phyloP scores from a whole-genome alignment of 306 rosid species.

The Dryas octopetala region DNA sequence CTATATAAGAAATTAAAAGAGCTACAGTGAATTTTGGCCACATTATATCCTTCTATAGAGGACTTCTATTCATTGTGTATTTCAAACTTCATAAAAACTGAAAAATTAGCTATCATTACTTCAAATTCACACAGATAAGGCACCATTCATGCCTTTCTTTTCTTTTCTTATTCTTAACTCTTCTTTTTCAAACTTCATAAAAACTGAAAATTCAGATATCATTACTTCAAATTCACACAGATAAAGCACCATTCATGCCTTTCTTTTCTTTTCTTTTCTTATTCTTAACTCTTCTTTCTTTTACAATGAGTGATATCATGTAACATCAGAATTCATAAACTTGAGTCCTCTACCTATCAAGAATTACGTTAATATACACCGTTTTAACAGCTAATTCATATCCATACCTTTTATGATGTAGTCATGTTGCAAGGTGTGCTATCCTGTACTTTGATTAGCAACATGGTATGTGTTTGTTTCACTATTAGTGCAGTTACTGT shows the following conservation, averaged over 20 bases:
- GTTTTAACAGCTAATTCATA: background rate
- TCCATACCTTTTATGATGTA: background rate
- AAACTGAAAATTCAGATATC: background rate
- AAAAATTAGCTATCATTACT: background rate
- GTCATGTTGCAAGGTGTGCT: no score
- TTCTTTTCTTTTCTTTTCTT: background rate
- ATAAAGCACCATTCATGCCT: background rate
- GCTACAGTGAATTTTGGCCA: background rate
- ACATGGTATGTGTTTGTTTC: no score
- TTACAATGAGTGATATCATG: background rate
- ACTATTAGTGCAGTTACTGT: no score
- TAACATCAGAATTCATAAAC: background rate
- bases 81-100: background rate
- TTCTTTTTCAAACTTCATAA: background rate
- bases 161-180: background rate
- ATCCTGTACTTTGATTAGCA: no score
- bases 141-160: background rate
- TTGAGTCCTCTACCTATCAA: background rate
- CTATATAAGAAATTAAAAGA: background rate
- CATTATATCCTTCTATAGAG: background rate
- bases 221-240: background rate
- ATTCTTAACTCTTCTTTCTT: background rate
- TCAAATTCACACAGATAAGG: background rate
- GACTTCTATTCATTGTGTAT: no score
- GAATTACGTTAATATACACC: background rate